These are phyloP conservation scores for Tricholoma sp. DNA, from an alignment of 768 basidiomycete species.

Conservation along the genomic window DNA sequence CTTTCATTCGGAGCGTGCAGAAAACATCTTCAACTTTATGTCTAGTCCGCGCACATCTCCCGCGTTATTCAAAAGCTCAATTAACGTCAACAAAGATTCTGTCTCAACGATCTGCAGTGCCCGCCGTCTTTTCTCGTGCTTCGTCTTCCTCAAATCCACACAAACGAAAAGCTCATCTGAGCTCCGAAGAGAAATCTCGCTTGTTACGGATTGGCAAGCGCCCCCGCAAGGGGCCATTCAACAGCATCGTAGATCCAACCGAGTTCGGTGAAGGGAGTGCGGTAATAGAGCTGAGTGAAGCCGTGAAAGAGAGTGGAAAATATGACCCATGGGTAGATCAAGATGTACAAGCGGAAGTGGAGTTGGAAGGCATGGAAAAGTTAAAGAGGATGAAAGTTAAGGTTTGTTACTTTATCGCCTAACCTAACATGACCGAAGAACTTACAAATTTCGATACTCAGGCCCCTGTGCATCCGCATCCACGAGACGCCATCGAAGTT, in stretches of 20 bases:
- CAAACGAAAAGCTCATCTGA: constrained; percentile 45
- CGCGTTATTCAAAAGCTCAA: constrained; percentile 46
- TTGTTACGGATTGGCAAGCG: constrained; percentile 74
- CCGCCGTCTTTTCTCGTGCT: constrained; percentile 68
- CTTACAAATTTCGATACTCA: constrained; percentile 16
- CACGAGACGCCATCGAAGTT: constrained; percentile 49
- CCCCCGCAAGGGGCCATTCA: constrained; percentile 67
- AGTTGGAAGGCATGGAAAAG: constrained; percentile 36
- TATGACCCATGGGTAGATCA: constrained; percentile 59
- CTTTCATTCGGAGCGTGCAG: not conserved
- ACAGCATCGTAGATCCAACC: constrained; percentile 61
- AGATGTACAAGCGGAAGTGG: constrained; percentile 23
- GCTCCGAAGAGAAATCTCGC: constrained; percentile 66
- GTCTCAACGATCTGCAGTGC: constrained; percentile 80
- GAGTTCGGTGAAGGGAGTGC: constrained; percentile 65
- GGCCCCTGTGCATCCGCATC: constrained; percentile 44
- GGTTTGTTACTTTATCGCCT: constrained; percentile 29
- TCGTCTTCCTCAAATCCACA: constrained; percentile 23
- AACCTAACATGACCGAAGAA: not conserved
- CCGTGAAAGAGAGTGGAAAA: constrained; percentile 59
- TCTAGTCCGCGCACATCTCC: constrained; percentile 55
- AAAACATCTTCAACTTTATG: not conserved
- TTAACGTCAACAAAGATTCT: constrained; percentile 77
- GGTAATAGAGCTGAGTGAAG: constrained; percentile 57
- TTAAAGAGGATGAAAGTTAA: constrained; percentile 44